Evolutionary conservation across 2,329 filamentous ascomycete genomes (phyloP).

Genomic region (Claviceps purpurea): DNA sequence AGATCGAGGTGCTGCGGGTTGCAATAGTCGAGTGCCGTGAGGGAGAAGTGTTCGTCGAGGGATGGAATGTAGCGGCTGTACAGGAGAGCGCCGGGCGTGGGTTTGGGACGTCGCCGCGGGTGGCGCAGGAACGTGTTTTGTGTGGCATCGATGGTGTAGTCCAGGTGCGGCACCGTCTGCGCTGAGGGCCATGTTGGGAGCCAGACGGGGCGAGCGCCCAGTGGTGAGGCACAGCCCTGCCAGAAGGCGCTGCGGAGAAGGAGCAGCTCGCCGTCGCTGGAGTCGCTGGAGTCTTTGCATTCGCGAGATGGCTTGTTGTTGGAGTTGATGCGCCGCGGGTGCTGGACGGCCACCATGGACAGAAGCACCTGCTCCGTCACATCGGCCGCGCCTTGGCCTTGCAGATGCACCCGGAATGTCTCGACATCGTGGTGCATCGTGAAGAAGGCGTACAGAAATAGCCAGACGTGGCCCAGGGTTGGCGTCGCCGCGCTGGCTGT

Average conservation of each 20-base stretch:
- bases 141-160: slow-evolving; percentile 18
- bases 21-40: slow-evolving; percentile 52
- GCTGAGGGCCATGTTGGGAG: slow-evolving; percentile 27
- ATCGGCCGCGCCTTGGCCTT: neutral
- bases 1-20: slow-evolving; percentile 48
- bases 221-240: slow-evolving; percentile 52
- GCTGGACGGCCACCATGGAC: slow-evolving; percentile 24
- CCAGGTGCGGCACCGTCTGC: slow-evolving; percentile 22
- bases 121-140: slow-evolving; percentile 35
- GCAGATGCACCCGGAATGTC: neutral
- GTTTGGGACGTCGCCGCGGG: slow-evolving; percentile 55
- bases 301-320: too few relatives aligned
- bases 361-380: slow-evolving; percentile 12
- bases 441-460: slow-evolving; percentile 2
- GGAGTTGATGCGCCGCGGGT: slow-evolving; percentile 21
- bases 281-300: slow-evolving; percentile 8
- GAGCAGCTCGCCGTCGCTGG: slow-evolving; percentile 18
- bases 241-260: slow-evolving; percentile 43
- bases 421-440: neutral
- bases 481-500: neutral
- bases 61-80: slow-evolving; percentile 68
- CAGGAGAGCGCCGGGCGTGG: slow-evolving; percentile 48
- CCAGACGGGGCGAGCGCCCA: slow-evolving; percentile 49
- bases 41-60: slow-evolving; percentile 58
- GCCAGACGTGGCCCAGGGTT: slow-evolving; percentile 1